Evolutionary conservation across 2,329 filamentous ascomycete genomes (phyloP).

Genomic region (Herpotrichia juniperi): DNA sequence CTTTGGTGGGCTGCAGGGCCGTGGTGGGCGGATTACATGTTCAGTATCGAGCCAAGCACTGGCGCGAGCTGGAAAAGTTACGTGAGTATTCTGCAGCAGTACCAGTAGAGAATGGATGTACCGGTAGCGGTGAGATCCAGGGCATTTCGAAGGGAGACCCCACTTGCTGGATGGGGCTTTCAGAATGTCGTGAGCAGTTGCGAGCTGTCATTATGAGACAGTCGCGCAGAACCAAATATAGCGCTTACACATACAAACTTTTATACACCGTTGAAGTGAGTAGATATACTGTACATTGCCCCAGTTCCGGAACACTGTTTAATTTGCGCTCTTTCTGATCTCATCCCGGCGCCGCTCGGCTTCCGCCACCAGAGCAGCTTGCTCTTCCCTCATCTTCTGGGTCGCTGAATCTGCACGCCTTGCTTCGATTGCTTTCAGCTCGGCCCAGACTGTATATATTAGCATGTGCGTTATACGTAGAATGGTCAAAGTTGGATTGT

Average conservation of each 20-base stretch:
- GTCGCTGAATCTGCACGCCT: conserved; percentile 32
- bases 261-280: conserved; percentile 3
- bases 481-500: too few relatives aligned
- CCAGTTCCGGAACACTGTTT: neutral
- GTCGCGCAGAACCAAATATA: neutral
- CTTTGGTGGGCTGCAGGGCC: conserved; percentile 59
- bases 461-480: conserved; percentile 16
- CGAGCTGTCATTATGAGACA: too few relatives aligned
- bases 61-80: conserved; percentile 44
- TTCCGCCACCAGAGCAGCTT: conserved; percentile 38
- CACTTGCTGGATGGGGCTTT: neutral
- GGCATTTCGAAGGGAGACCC: too few relatives aligned
- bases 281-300: conserved; percentile 7
- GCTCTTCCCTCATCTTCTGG: conserved; percentile 36
- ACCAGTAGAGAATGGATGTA: conserved; percentile 1
- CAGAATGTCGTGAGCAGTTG: conserved; percentile 3
- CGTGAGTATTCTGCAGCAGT: conserved; percentile 16
- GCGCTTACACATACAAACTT: conserved; percentile 12
- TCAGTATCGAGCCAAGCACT: conserved; percentile 51
- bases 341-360: conserved; percentile 39
- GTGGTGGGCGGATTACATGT: conserved; percentile 52
- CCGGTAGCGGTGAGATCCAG: too few relatives aligned
- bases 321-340: conserved; percentile 37
- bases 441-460: conserved; percentile 39
- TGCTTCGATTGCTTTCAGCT: conserved; percentile 40